Evolutionary conservation across 2,329 filamentous ascomycete species (phyloP).

Genomic region (Cercospora sp.): DNA sequence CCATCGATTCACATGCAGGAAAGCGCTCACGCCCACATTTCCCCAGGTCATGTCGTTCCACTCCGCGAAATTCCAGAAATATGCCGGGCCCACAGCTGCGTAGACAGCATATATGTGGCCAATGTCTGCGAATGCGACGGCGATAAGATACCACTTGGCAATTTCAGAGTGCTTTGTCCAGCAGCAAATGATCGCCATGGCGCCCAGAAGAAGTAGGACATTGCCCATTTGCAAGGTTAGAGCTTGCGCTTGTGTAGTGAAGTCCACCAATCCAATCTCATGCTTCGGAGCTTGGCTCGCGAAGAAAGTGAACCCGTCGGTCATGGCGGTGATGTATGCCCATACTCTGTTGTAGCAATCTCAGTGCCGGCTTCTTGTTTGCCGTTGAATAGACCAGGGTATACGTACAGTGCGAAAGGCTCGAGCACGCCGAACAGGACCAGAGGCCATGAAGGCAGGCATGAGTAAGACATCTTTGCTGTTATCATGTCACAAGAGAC

Average conservation of each 20-base stretch:
- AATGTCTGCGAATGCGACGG: constrained; percentile 23
- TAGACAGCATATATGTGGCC: constrained; percentile 27
- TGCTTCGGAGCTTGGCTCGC: constrained; percentile 19
- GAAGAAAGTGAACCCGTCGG: constrained; percentile 20
- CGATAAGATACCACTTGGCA: constrained; percentile 19
- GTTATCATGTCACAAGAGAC: background rate
- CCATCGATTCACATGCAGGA: constrained; percentile 22
- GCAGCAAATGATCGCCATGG: constrained; percentile 26
- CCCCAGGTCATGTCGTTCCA: constrained; percentile 28
- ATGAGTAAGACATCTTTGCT: constrained; percentile 15
- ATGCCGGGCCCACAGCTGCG: constrained; percentile 16
- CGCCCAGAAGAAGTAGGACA: constrained; percentile 22
- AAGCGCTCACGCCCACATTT: constrained; percentile 20
- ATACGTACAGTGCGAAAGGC: constrained; percentile 19
- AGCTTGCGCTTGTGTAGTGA: constrained; percentile 21
- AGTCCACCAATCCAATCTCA: background rate
- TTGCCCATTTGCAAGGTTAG: constrained; percentile 23
- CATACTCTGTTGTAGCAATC: constrained; percentile 12
- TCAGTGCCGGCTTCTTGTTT: background rate
- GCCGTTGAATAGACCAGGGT: background rate
- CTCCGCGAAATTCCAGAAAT: constrained; percentile 16
- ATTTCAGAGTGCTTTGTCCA: constrained; percentile 20
- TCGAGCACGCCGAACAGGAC: constrained; percentile 26
- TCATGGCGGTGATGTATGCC: constrained; percentile 18
- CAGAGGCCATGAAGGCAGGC: constrained; percentile 20